phyloP scores from a whole-genome alignment of 2,329 filamentous ascomycete species.

The Penicillium sumatraense region DNA sequence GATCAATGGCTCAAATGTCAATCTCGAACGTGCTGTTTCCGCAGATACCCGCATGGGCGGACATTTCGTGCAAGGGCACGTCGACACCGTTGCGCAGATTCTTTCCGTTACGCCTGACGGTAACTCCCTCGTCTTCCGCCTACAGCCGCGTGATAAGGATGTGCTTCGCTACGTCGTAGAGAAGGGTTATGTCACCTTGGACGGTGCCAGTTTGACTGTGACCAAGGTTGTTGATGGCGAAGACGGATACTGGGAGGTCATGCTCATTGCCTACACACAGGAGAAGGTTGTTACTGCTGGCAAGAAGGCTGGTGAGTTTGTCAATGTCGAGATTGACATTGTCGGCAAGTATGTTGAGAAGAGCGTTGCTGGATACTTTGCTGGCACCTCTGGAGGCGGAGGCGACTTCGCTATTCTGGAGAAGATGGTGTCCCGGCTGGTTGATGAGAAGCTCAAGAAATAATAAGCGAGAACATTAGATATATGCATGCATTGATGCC shows the following conservation, averaged over 20 bases:
- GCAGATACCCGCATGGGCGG: conserved; percentile 95
- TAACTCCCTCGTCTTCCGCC: conserved; percentile 85
- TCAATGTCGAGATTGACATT: conserved; percentile 94
- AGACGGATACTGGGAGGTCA: conserved; percentile 89
- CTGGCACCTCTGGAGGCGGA: conserved; percentile 41
- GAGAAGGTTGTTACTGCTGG: conserved; percentile 81
- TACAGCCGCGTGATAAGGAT: conserved; percentile 70
- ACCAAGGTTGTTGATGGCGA: conserved; percentile 80
- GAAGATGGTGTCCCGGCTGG: conserved; percentile 74
- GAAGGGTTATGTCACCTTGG: conserved; percentile 93
- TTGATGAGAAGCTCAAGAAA: conserved; percentile 68
- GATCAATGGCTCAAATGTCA: conserved; percentile 69
- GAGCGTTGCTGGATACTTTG: conserved; percentile 80
- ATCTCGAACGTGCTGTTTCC: conserved; percentile 91
- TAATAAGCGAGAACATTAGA: conserved; percentile 20
- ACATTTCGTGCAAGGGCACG: conserved; percentile 97
- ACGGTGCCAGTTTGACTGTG: conserved; percentile 92
- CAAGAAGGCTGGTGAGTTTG: conserved; percentile 78
- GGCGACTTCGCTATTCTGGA: conserved; percentile 62
- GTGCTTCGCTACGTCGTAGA: conserved; percentile 89
- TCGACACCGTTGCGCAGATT: conserved; percentile 85
- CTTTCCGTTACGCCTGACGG: conserved; percentile 76
- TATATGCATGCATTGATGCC: conserved; percentile 8
- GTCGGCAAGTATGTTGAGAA: conserved; percentile 71
- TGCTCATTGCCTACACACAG: conserved; percentile 97